These are phyloP conservation scores for Petunia hybrid DNA, from an alignment of 305 asterid species.

Conservation along the genomic window DNA sequence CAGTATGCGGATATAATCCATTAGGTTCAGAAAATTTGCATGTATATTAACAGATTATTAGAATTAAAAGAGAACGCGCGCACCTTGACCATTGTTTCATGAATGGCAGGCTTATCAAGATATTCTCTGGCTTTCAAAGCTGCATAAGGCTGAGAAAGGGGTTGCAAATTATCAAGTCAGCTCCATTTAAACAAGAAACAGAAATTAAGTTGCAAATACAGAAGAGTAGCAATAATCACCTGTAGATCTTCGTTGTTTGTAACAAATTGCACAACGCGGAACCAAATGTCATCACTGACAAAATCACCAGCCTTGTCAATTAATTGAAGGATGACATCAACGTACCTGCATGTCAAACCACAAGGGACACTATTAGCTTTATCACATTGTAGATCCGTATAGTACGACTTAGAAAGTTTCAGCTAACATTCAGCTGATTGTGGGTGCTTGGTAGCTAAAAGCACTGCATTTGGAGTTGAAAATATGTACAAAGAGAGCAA, in stretches of 20 bases:
- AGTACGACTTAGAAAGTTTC: constrained; percentile 13
- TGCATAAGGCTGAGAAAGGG: constrained; percentile 77
- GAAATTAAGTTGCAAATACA: neutral
- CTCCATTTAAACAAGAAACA: neutral
- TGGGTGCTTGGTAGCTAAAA: neutral
- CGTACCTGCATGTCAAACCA: constrained; percentile 70
- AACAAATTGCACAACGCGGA: constrained; percentile 99
- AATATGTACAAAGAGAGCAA: constrained; percentile 17
- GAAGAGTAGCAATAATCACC: constrained; percentile 50
- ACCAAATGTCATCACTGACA: constrained; percentile 99
- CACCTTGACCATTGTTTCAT: constrained; percentile 73
- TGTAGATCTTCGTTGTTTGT: constrained; percentile 99
- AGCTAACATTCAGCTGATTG: neutral
- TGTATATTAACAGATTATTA: neutral
- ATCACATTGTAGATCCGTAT: constrained; percentile 24
- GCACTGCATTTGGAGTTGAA: constrained; percentile 9
- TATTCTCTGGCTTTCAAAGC: constrained; percentile 96
- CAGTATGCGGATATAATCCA: neutral
- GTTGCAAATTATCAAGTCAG: neutral
- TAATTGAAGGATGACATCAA: constrained; percentile 98
- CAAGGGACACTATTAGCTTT: constrained; percentile 7
- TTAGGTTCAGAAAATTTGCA: neutral
- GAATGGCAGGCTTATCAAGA: constrained; percentile 96
- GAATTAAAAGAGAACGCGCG: constrained; percentile 27
- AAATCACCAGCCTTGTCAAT: constrained; percentile 99